These are phyloP conservation scores for Psidium friedrichsthalianum DNA, from an alignment of 345 rosid species.

Conservation along the genomic window DNA sequence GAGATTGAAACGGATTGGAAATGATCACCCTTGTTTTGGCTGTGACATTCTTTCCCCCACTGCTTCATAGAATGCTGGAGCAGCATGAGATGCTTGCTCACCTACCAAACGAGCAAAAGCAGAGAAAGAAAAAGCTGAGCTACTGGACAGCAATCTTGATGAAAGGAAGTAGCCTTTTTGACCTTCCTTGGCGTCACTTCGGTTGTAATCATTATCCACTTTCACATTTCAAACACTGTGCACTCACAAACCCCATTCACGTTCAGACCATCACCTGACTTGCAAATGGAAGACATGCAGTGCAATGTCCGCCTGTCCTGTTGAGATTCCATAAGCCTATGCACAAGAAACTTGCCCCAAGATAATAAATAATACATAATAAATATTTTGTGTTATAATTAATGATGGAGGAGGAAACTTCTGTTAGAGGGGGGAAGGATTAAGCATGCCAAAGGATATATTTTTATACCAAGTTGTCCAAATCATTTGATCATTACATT, in stretches of 20 bases:
- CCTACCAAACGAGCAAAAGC: background rate
- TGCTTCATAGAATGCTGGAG: background rate
- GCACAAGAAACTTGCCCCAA: too few relatives aligned
- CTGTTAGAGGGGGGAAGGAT: background rate
- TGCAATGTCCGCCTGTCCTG: too few relatives aligned
- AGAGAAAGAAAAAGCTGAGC: background rate
- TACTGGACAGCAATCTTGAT: background rate
- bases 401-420: background rate
- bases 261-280: background rate
- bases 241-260: background rate
- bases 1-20: too few relatives aligned
- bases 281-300: background rate
- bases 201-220: background rate
- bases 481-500: background rate
- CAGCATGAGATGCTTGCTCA: background rate
- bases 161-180: background rate
- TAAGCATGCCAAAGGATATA: background rate
- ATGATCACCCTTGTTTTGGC: too few relatives aligned
- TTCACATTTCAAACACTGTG: background rate
- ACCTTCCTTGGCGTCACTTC: background rate
- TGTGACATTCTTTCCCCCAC: background rate
- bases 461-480: background rate
- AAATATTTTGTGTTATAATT: too few relatives aligned
- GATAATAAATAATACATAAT: too few relatives aligned
- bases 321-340: too few relatives aligned